phyloP scores from a whole-genome alignment of 2,329 filamentous ascomycete genomes.

The Trichothecium roseum region DNA sequence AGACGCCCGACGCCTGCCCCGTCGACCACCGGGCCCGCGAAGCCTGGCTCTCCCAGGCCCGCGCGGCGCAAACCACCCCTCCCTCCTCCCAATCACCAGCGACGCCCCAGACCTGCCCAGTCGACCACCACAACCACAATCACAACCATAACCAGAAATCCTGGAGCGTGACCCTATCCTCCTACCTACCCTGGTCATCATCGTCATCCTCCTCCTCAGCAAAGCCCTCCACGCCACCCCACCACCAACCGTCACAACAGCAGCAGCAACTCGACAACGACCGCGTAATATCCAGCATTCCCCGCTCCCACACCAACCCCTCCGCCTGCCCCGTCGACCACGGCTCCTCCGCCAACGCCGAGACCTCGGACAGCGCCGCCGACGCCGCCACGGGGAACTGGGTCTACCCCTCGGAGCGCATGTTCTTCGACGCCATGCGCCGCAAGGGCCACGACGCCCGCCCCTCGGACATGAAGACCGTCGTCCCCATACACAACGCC shows the following conservation, averaged over 20 bases:
- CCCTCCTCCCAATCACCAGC: constrained; percentile 12
- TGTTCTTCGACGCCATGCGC: constrained; percentile 97
- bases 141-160: constrained; percentile 20
- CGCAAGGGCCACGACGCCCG: constrained; percentile 71
- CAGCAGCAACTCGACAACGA: constrained; percentile 42
- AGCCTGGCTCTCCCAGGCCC: constrained; percentile 69
- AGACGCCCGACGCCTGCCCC: constrained; percentile 49
- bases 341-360: constrained; percentile 53
- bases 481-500: constrained; percentile 96
- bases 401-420: constrained; percentile 93
- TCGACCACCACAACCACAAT: constrained; percentile 18
- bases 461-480: constrained; percentile 72
- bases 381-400: constrained; percentile 68
- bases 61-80: constrained; percentile 30
- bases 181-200: constrained; percentile 30
- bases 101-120: constrained; percentile 16
- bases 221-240: constrained; percentile 5
- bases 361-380: constrained; percentile 62
- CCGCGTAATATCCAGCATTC: constrained; percentile 72
- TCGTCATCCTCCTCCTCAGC: constrained; percentile 13
- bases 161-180: constrained; percentile 31
- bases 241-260: constrained; percentile 1
- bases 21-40: constrained; percentile 86
- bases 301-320: constrained; percentile 37
- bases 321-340: constrained; percentile 28